Evolutionary conservation across 2,329 filamentous ascomycete genomes (phyloP), one percentile per base, ranked within the genome.

Genomic region (Chaetomiaceae sp.): DNA sequence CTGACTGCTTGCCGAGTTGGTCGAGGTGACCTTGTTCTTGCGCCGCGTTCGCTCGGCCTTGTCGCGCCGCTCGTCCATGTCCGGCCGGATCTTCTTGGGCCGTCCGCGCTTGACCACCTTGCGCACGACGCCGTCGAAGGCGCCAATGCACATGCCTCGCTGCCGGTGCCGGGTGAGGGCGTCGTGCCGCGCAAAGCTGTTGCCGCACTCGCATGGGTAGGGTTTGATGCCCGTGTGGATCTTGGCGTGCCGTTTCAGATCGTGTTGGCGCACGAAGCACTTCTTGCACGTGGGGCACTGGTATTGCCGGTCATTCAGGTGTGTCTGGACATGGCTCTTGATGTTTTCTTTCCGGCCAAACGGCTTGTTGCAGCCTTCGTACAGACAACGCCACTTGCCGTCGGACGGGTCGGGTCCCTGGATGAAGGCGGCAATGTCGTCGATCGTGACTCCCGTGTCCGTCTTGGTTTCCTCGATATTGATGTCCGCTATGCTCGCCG

Each of bases 281-380:
- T 97, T 97, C 46, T 86, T 79, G 73, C 93, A 99, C 49, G 87
- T 85, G 40, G 92, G 90, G 70, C 93, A 99, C 68, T 89, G 86
- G 72, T 89, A 99, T 66, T 96, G 93, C 42, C 93, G 82, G 68
- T 99, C 93, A 62, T 95, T 93, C 57, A 99, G 84, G 70, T 99
- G 93, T 3, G 93, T 99, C 70, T 99, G 93, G 13, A 99, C 89
- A 67, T 99, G 93, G 0, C 91, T 95, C 67, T 96, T 95, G 74
- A 97, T 96, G 71, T 99, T 97, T 69, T 99, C 93, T 68, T 96
- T 95, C 60, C 93, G 83, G n/a, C 91, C 92, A 65, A 99, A 97
- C 47, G 84, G 82, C 69, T 96, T 95, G 60, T 84, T 81, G 69
- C 93, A 99, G 23, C 83, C 84, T 8, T 89, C 77, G 51, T 73